phyloP scores from a whole-genome alignment of 2,329 filamentous ascomycete genomes.

The Trichophyton rubrum region DNA sequence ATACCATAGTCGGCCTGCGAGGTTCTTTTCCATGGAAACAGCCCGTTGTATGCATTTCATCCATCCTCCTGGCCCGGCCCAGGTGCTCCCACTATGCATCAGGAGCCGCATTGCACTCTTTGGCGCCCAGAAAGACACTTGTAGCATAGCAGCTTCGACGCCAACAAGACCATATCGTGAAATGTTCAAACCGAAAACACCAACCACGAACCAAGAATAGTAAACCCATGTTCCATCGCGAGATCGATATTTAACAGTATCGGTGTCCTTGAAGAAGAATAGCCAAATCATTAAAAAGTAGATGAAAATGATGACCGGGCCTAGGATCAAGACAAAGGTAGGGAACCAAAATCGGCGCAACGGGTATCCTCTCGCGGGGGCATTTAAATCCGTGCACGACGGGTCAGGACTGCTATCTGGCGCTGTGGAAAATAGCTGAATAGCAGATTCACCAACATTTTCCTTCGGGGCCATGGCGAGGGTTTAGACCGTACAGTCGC shows the following conservation, averaged over 20 bases:
- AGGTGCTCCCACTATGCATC: slow-evolving; percentile 8
- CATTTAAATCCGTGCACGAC: neutral
- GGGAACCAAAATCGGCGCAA: neutral
- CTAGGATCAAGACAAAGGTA: neutral
- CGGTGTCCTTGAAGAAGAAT: neutral
- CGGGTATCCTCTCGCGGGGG: neutral
- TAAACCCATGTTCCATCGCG: slow-evolving; percentile 6
- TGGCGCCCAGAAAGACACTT: neutral
- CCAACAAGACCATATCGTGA: no score
- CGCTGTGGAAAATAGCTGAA: neutral
- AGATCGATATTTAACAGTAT: neutral
- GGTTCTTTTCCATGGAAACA: neutral
- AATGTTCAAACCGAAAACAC: slow-evolving; percentile 8
- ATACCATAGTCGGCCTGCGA: slow-evolving; percentile 7
- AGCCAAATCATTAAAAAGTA: neutral
- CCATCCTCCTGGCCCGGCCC: neutral
- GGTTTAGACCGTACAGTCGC: neutral
- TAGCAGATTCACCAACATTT: neutral
- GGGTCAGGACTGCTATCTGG: neutral
- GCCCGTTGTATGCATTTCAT: neutral
- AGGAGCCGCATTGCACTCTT: slow-evolving; percentile 7
- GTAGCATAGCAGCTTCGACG: no score
- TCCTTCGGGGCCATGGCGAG: neutral
- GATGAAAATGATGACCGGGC: neutral
- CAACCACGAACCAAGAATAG: slow-evolving; percentile 13